Evolutionary conservation across 495 filamentous ascomycete species (phyloP).

Genomic region (Penicillium desertorum): DNA sequence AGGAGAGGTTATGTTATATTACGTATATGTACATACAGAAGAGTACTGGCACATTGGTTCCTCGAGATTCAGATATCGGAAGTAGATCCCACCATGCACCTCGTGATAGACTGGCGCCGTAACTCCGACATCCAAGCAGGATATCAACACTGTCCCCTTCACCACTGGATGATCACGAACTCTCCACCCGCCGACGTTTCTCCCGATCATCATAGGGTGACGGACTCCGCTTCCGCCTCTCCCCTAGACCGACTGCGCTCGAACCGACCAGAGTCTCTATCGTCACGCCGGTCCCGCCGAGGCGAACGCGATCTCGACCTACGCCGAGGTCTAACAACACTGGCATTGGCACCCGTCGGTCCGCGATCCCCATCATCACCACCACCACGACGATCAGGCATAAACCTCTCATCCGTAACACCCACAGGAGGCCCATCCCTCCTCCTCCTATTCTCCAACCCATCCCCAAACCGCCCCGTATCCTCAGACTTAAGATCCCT

Average conservation of each 20-base stretch:
- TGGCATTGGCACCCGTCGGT: slow-evolving; percentile 53
- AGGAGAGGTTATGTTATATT: slow-evolving; percentile 15
- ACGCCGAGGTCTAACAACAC: slow-evolving; percentile 41
- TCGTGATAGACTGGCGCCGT: slow-evolving; percentile 17
- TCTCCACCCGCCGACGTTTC: slow-evolving; percentile 65
- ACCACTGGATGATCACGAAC: slow-evolving; percentile 24
- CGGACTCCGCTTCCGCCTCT: slow-evolving; percentile 63
- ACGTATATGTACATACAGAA: slow-evolving; percentile 6
- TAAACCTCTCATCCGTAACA: slow-evolving; percentile 68
- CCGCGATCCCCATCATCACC: slow-evolving; percentile 33
- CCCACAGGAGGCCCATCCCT: slow-evolving; percentile 43
- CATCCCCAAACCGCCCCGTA: slow-evolving; percentile 80
- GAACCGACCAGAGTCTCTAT: neutral
- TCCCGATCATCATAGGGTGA: slow-evolving; percentile 64
- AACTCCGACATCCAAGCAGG: slow-evolving; percentile 26
- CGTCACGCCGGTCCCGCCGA: slow-evolving; percentile 29
- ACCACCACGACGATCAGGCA: slow-evolving; percentile 56
- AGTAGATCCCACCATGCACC: slow-evolving; percentile 17
- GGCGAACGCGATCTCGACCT: slow-evolving; percentile 40
- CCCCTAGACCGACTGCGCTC: slow-evolving; percentile 45
- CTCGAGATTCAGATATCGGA: slow-evolving; percentile 3
- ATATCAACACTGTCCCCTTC: neutral
- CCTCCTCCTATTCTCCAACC: slow-evolving; percentile 46
- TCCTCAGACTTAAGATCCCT: slow-evolving; percentile 88
- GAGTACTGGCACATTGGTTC: neutral